Percentiles rank a stretch among this genome's conserved stretches.
phyloP scores from a whole-genome alignment of 495 filamentous ascomycete species.

The Penicillium odoratum region DNA sequence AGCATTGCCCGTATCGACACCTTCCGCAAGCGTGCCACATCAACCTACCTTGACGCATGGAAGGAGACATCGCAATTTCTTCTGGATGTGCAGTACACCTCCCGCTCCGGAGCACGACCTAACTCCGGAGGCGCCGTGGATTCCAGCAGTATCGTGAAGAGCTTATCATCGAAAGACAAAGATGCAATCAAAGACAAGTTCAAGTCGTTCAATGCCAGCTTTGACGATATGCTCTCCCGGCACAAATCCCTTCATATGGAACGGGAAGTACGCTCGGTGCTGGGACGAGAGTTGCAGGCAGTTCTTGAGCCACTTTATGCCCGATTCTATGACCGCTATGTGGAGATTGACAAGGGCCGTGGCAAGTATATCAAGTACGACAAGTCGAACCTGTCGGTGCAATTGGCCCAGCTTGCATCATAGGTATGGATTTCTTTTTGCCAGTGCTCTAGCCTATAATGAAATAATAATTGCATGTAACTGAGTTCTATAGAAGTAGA shows the following conservation, averaged over 20 bases:
- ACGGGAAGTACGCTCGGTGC: conserved; percentile 74
- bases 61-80: conserved; percentile 81
- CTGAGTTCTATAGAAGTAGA: no score
- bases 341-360: conserved; percentile 94
- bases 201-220: conserved; percentile 82
- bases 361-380: conserved; percentile 98
- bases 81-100: conserved; percentile 91
- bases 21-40: conserved; percentile 83
- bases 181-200: conserved; percentile 97
- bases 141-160: conserved; percentile 78
- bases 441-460: conserved; percentile 7
- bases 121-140: conserved; percentile 67
- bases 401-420: conserved; percentile 43
- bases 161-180: conserved; percentile 81
- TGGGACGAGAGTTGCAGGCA: conserved; percentile 79
- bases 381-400: conserved; percentile 59
- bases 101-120: conserved; percentile 59
- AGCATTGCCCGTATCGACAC: conserved; percentile 65
- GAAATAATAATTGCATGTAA: conserved; percentile 11
- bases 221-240: conserved; percentile 79
- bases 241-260: conserved; percentile 86
- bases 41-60: conserved; percentile 84
- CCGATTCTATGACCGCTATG: conserved; percentile 95
- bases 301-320: conserved; percentile 93
- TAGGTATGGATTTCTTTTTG: background rate